Conservation (phyloP, 306 rosid genomes). For the Prunus davidiana region DNA sequence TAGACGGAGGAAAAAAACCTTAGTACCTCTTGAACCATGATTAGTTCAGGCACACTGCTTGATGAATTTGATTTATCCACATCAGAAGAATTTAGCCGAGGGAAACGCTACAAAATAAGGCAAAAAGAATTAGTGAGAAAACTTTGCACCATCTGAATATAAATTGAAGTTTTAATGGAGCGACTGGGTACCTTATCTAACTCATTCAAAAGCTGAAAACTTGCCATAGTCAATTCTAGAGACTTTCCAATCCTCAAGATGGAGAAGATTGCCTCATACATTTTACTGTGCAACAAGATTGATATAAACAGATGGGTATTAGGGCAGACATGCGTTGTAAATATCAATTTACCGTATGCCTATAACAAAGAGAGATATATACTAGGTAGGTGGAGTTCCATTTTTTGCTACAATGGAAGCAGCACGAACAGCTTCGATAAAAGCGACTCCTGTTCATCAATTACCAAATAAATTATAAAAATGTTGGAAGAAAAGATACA, state of each 20-base stretch:
- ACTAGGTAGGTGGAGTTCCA: conserved; percentile 55
- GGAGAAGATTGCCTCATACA: conserved; percentile 35
- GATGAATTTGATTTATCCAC: conserved; percentile 28
- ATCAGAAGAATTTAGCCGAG: conserved; percentile 44
- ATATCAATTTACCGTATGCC: background rate
- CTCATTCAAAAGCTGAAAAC: conserved; percentile 59
- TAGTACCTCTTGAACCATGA: conserved; percentile 63
- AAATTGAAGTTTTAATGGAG: background rate
- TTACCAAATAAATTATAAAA: background rate
- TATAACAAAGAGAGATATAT: conserved; percentile 10
- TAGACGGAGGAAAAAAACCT: background rate
- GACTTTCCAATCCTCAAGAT: conserved; percentile 43
- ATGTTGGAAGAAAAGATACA: background rate
- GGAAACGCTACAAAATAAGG: conserved; percentile 45
- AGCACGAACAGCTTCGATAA: conserved; percentile 73
- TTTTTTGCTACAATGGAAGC: conserved; percentile 52
- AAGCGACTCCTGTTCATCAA: conserved; percentile 57
- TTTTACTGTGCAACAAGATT: conserved; percentile 34
- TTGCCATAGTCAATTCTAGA: conserved; percentile 44
- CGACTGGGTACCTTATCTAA: conserved; percentile 53
- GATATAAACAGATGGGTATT: background rate
- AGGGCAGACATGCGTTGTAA: background rate
- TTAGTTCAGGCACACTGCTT: conserved; percentile 31
- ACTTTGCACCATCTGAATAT: background rate
- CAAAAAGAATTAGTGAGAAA: conserved; percentile 13